phyloP scores from a whole-genome alignment of 805 yeast genomes.

The Suhomyces tanzawaensis region DNA sequence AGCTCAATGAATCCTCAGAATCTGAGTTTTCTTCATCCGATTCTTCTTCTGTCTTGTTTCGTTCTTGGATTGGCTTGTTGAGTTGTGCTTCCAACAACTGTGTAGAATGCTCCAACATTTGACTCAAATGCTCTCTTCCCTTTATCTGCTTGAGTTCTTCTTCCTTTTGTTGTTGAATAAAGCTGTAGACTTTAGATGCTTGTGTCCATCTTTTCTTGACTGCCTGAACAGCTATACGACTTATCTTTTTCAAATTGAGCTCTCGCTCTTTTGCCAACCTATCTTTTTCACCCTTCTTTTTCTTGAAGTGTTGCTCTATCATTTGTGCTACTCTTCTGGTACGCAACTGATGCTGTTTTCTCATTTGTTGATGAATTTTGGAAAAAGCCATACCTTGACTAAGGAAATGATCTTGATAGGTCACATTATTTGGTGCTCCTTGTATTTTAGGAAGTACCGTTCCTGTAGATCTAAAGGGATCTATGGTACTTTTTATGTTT shows the following conservation, averaged over 20 bases:
- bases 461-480: constrained; percentile 47
- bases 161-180: constrained; percentile 70
- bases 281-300: constrained; percentile 85
- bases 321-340: constrained; percentile 73
- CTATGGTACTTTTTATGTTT: constrained; percentile 38
- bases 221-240: constrained; percentile 78
- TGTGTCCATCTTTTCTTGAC: constrained; percentile 88
- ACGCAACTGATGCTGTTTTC: constrained; percentile 61
- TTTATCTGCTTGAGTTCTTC: constrained; percentile 76
- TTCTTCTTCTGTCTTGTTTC: constrained; percentile 15
- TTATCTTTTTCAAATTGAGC: constrained; percentile 62
- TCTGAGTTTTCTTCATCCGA: constrained; percentile 21
- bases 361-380: constrained; percentile 62
- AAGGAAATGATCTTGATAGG: constrained; percentile 71
- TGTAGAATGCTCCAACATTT: constrained; percentile 88
- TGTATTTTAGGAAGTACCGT: constrained; percentile 42
- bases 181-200: constrained; percentile 78
- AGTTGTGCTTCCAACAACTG: constrained; percentile 84
- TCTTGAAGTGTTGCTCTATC: constrained; percentile 84
- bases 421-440: constrained; percentile 38
- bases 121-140: constrained; percentile 83
- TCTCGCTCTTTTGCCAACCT: constrained; percentile 74
- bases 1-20: constrained; percentile 7
- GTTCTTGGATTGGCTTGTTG: constrained; percentile 23
- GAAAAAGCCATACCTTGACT: constrained; percentile 75